These are phyloP conservation scores for Trichoderma oligosporum DNA, from an alignment of 2,329 filamentous ascomycete genomes.

Conservation along the genomic window DNA sequence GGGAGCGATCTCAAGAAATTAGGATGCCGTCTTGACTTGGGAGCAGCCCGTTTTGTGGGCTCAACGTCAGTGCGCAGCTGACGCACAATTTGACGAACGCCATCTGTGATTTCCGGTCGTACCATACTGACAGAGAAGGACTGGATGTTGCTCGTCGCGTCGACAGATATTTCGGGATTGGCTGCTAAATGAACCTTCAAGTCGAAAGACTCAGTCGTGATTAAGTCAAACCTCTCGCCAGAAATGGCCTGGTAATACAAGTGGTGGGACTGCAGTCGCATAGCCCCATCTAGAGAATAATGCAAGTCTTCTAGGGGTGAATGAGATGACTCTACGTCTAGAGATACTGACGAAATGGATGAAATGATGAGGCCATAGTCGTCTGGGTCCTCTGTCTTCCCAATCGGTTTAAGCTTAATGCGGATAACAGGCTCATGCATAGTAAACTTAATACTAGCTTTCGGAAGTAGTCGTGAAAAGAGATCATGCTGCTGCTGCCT, in stretches of 20 bases:
- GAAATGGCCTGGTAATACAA: slow-evolving; percentile 91
- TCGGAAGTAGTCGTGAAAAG: slow-evolving; percentile 86
- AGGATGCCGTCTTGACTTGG: slow-evolving; percentile 49
- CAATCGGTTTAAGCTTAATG: slow-evolving; percentile 78
- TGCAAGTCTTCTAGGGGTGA: slow-evolving; percentile 77
- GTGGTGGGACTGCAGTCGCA: slow-evolving; percentile 79
- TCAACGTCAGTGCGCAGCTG: slow-evolving; percentile 72
- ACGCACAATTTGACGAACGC: slow-evolving; percentile 83
- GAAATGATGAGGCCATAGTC: slow-evolving; percentile 96
- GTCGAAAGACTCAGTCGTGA: slow-evolving; percentile 85
- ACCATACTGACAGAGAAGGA: slow-evolving; percentile 88
- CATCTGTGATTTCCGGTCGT: slow-evolving; percentile 86
- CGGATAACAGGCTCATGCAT: slow-evolving; percentile 94
- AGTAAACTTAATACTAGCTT: slow-evolving; percentile 90
- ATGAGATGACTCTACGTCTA: slow-evolving; percentile 95
- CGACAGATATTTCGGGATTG: slow-evolving; percentile 78
- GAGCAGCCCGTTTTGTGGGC: slow-evolving; percentile 50
- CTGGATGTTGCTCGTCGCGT: slow-evolving; percentile 73
- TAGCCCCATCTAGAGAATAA: slow-evolving; percentile 78
- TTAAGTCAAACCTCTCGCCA: slow-evolving; percentile 77
- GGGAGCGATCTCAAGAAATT: slow-evolving; percentile 78
- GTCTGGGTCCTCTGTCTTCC: slow-evolving; percentile 59
- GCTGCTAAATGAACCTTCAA: slow-evolving; percentile 81
- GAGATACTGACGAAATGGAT: slow-evolving; percentile 85
- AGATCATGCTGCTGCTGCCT: slow-evolving; percentile 58